Base-by-base conservation (phyloP, 306 rosid species). In the Senna siamea region DNA sequence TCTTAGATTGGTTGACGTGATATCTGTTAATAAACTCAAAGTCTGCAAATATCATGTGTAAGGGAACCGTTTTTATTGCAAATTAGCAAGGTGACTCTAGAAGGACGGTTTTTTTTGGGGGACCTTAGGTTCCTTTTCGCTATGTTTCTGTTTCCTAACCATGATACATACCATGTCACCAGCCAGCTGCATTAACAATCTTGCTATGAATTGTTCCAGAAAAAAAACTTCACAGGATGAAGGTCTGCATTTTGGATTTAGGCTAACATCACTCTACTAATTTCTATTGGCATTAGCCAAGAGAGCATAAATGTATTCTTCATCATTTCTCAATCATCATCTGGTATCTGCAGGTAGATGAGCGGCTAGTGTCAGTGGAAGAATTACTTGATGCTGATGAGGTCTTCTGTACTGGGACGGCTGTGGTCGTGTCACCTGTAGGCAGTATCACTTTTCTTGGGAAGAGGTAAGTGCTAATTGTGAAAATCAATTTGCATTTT, bases 361-460 rank as follows among this genome's bases (percentile, higher is more conserved):
- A 94, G 76, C 95, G 99, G 35, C 69, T 46, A 22, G 97, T 94
- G 78, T 72, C 85, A 0, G 99, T 94, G 77, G 95, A 94, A 69
- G 99, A 94, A 75, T 83, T 94, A 82, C 87, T 94, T 15, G 93
- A 82, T 9, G 99, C 99, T 19, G 97, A 94, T 63, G 97, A 94
- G 83, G 99, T 94, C 51, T 94, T 94, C 81, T 89, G 96, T 73
- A 94, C 97, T 0, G 99, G 99, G 69, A 94, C 97, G 60, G 97
- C 99, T 70, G 99, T 94, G 81, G 99, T 94, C 75, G 79, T 94
- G 22, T 94, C 99, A 72, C 99, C 99, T 37, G 97, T 94, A 63
- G 99, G 99, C 72, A 92, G 97, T 83, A 79, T 94, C 56, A 94
- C 99, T 57, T 88, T 85, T 74, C 87, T 14, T 32, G 96, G 90